These are phyloP conservation scores for Komagataella populi DNA, from an alignment of 805 yeast species.

Conservation along the genomic window DNA sequence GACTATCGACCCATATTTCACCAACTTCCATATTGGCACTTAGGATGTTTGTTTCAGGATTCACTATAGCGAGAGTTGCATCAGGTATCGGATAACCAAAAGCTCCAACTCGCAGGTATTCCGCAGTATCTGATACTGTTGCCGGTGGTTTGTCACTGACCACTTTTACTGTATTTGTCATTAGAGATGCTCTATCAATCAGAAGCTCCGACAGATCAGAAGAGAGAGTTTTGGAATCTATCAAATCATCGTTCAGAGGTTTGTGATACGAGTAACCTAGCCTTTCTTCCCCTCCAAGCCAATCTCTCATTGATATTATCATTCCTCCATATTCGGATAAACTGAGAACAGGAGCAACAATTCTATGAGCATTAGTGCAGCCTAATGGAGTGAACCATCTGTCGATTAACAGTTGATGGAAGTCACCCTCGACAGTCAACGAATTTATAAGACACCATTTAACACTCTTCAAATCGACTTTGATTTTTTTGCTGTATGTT, in stretches of 20 bases:
- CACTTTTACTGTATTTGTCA: conserved; percentile 59
- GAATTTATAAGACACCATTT: conserved; percentile 88
- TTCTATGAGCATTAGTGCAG: conserved; percentile 57
- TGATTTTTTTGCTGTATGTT: conserved; percentile 59
- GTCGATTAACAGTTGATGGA: conserved; percentile 75
- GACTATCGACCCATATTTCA: conserved; percentile 96
- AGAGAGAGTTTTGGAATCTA: conserved; percentile 9
- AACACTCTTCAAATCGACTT: conserved; percentile 66
- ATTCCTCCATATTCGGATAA: conserved; percentile 93
- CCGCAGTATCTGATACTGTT: conserved; percentile 24
- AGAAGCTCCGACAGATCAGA: conserved; percentile 42
- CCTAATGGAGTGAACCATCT: conserved; percentile 90
- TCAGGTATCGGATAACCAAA: conserved; percentile 94
- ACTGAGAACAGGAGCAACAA: conserved; percentile 81
- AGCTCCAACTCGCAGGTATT: conserved; percentile 63
- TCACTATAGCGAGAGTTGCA: conserved; percentile 84
- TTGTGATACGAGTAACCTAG: conserved; percentile 34
- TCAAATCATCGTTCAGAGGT: conserved; percentile 22
- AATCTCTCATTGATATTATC: conserved; percentile 83
- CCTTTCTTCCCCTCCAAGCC: conserved; percentile 63
- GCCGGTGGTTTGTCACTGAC: conserved; percentile 44
- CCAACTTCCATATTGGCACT: conserved; percentile 76
- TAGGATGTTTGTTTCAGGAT: conserved; percentile 76
- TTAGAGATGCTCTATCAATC: conserved; percentile 59
- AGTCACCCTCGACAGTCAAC: conserved; percentile 83